Percentiles rank a stretch among this genome's conserved stretches.
Conservation (phyloP, 2,329 filamentous ascomycete genomes). For the Sporothrix variecibatus region DNA sequence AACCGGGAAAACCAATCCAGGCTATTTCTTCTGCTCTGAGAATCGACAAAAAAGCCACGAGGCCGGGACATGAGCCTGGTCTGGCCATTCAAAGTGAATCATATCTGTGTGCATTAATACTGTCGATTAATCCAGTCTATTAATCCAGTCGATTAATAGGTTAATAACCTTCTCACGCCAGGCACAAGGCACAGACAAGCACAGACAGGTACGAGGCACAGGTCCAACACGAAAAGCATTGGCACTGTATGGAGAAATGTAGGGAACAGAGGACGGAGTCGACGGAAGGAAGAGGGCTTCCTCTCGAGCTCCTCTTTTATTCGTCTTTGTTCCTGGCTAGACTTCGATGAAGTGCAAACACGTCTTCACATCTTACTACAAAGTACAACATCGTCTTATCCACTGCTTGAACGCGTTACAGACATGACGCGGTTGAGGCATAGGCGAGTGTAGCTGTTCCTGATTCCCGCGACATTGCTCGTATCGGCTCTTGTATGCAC, state of each 20-base stretch:
- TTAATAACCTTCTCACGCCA: background rate
- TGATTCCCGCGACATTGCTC: background rate
- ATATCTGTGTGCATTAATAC: background rate
- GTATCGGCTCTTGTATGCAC: background rate
- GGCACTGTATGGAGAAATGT: slow-evolving; percentile 1
- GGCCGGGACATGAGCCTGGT: background rate
- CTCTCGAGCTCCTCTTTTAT: background rate
- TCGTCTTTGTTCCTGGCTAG: background rate
- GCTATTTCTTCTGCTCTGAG: background rate
- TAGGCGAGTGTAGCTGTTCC: background rate
- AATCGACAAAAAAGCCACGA: background rate
- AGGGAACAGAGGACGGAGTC: background rate
- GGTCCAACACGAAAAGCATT: background rate
- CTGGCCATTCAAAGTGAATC: background rate
- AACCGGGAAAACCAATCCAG: background rate
- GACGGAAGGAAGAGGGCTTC: slow-evolving; percentile 5
- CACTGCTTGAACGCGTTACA: background rate
- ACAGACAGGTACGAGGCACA: background rate
- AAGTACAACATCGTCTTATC: background rate
- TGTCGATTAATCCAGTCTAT: background rate
- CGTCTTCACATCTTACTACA: background rate
- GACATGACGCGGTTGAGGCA: background rate
- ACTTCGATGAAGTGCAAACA: background rate
- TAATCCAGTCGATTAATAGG: background rate
- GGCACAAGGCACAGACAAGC: background rate